Percentiles rank a stretch among this genome's conserved stretches.
phyloP scores from a whole-genome alignment of 805 yeast genomes.

The Starmerella vitae region DNA sequence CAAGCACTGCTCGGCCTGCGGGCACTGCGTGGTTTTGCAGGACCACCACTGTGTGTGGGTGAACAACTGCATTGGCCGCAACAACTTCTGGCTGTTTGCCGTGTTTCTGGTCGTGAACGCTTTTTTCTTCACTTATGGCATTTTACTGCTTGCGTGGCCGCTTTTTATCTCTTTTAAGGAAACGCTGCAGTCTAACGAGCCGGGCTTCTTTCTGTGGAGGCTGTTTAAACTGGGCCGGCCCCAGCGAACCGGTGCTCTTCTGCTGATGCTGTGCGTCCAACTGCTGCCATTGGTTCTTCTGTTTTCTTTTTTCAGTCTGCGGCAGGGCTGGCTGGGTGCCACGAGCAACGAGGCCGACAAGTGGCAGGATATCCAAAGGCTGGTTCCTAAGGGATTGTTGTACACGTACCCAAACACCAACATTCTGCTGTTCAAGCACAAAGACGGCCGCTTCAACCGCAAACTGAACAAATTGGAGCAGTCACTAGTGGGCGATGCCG shows the following conservation, averaged over 20 bases:
- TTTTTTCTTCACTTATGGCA: constrained; percentile 35
- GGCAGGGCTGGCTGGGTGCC: constrained; percentile 47
- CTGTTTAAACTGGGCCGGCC: constrained; percentile 9
- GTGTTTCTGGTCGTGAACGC: constrained; percentile 40
- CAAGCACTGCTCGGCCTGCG: constrained; percentile 45
- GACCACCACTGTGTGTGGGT: constrained; percentile 57
- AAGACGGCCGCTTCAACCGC: constrained; percentile 23
- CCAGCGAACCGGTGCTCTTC: constrained; percentile 22
- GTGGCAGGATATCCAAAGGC: constrained; percentile 51
- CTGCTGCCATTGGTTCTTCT: constrained; percentile 35
- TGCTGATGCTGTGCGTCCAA: constrained; percentile 34
- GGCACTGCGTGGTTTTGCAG: constrained; percentile 34
- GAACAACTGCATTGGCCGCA: constrained; percentile 46
- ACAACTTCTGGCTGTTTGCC: constrained; percentile 50
- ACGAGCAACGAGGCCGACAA: constrained; percentile 64
- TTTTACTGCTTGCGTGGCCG: constrained; percentile 23
- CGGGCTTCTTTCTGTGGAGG: constrained; percentile 7
- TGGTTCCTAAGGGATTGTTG: constrained; percentile 33
- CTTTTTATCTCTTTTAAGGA: neutral
- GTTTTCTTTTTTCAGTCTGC: constrained; percentile 36
- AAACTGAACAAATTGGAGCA: constrained; percentile 22
- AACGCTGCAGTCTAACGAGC: constrained; percentile 2
- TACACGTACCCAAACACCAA: constrained; percentile 21
- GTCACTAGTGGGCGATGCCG: constrained; percentile 17
- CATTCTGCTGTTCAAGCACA: constrained; percentile 22